Percentiles rank a stretch among this genome's conserved stretches.
Evolutionary conservation across 352 stramenopile species (phyloP).

Genomic region (Phytopythium helicoides): DNA sequence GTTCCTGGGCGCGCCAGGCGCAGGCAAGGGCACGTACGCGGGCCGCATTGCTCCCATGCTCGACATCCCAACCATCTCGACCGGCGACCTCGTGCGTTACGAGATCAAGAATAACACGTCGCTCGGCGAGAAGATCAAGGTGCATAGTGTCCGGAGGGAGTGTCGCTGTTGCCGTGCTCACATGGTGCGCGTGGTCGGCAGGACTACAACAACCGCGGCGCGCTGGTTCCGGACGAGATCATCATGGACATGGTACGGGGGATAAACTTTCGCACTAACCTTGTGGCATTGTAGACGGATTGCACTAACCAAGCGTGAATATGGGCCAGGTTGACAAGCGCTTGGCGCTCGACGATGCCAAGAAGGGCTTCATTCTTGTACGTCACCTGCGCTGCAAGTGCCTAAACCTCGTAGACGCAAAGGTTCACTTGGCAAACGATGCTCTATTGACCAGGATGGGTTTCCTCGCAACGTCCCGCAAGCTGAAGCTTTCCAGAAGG

Average conservation of each 20-base stretch:
- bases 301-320: neutral
- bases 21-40: slow-evolving; percentile 90
- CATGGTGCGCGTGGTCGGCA: slow-evolving; percentile 9
- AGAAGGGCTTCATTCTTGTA: slow-evolving; percentile 82
- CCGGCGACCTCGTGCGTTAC: slow-evolving; percentile 84
- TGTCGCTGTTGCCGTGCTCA: neutral
- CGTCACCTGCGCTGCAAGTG: neutral
- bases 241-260: slow-evolving; percentile 81
- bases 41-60: slow-evolving; percentile 83
- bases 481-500: slow-evolving; percentile 77
- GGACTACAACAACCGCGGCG: slow-evolving; percentile 81
- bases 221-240: slow-evolving; percentile 86
- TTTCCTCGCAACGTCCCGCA: slow-evolving; percentile 90
- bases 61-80: slow-evolving; percentile 88
- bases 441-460: slow-evolving; percentile 46
- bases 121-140: slow-evolving; percentile 78
- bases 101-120: slow-evolving; percentile 83
- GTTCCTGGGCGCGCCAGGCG: slow-evolving; percentile 88
- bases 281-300: neutral
- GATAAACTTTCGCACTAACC: neutral
- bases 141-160: slow-evolving; percentile 4
- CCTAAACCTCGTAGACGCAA: neutral
- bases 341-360: slow-evolving; percentile 61
- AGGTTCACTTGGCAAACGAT: neutral
- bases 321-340: slow-evolving; percentile 58